These are phyloP conservation scores for Metschnikowia santaceciliae DNA, from an alignment of 805 yeast genomes.

Conservation along the genomic window DNA sequence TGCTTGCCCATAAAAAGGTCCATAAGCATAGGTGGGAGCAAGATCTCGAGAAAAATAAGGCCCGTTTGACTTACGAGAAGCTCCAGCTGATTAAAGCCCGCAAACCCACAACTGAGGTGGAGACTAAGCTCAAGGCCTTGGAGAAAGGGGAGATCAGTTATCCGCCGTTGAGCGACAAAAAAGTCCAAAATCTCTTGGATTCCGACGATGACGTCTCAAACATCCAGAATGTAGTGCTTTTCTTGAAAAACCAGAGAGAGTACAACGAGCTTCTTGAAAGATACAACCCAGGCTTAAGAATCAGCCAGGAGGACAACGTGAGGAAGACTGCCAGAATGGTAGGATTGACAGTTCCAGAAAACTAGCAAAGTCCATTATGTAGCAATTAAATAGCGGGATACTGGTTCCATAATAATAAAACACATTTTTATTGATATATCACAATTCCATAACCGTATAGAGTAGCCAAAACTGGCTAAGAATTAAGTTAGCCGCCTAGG, in stretches of 20 bases:
- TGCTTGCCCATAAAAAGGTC: constrained; percentile 32
- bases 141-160: constrained; percentile 14
- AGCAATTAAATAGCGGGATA: no score
- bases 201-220: constrained; percentile 25
- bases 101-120: constrained; percentile 32
- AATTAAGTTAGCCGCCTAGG: not conserved
- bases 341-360: constrained; percentile 57
- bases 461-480: not conserved
- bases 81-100: constrained; percentile 40
- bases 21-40: constrained; percentile 37
- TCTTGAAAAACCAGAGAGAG: constrained; percentile 66
- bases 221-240: constrained; percentile 57
- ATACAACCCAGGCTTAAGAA: constrained; percentile 79
- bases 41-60: constrained; percentile 41
- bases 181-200: constrained; percentile 8
- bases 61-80: constrained; percentile 47
- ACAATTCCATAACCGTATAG: not conserved
- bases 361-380: not conserved
- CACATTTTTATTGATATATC: not conserved
- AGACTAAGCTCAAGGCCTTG: constrained; percentile 24
- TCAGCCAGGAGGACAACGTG: constrained; percentile 75
- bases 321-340: constrained; percentile 80
- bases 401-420: not conserved
- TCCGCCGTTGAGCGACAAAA: constrained; percentile 9
- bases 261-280: constrained; percentile 77